A percentile compares a stretch with the other conserved stretches of the same genome.
Conservation (phyloP, 352 stramenopile species). For the Globisporangium irregulare region DNA sequence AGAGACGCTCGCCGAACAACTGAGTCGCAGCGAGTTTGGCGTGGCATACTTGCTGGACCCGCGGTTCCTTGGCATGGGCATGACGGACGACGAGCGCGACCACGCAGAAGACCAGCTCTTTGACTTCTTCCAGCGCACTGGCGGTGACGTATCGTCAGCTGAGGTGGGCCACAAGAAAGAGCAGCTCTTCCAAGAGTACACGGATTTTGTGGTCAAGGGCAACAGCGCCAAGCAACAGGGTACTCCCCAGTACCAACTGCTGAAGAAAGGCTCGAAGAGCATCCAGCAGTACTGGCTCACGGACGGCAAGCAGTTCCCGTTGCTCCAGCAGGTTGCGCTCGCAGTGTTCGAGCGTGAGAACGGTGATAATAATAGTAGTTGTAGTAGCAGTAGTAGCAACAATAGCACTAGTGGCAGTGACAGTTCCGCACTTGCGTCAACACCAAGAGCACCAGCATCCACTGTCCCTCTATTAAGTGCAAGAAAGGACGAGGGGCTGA, state of each 20-base stretch:
- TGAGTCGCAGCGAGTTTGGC: slow-evolving; percentile 2
- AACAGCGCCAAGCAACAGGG: slow-evolving; percentile 17
- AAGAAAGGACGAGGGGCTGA: neutral
- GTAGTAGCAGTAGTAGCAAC: neutral
- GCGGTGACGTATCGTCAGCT: neutral
- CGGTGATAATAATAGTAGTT: neutral
- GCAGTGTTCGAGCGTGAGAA: slow-evolving; percentile 17
- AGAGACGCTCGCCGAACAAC: neutral
- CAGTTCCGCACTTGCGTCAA: neutral
- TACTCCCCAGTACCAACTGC: slow-evolving; percentile 29
- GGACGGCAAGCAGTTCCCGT: slow-evolving; percentile 27
- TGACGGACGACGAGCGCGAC: slow-evolving; percentile 27
- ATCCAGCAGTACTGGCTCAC: slow-evolving; percentile 34
- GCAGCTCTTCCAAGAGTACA: slow-evolving; percentile 28
- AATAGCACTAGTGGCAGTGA: neutral
- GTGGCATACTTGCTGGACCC: slow-evolving; percentile 18
- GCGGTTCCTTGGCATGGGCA: slow-evolving; percentile 15
- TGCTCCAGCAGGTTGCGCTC: slow-evolving; percentile 28
- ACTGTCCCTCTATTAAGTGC: neutral
- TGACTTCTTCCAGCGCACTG: slow-evolving; percentile 12
- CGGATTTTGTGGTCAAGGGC: slow-evolving; percentile 31
- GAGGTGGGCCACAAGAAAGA: slow-evolving; percentile 15
- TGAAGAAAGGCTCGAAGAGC: slow-evolving; percentile 28
- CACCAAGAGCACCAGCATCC: neutral
- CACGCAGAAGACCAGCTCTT: slow-evolving; percentile 33